A percentile compares a stretch with the other conserved stretches of the same genome.
phyloP scores from a whole-genome alignment of 2,329 filamentous ascomycete genomes.

The Neofusicoccum parvum region DNA sequence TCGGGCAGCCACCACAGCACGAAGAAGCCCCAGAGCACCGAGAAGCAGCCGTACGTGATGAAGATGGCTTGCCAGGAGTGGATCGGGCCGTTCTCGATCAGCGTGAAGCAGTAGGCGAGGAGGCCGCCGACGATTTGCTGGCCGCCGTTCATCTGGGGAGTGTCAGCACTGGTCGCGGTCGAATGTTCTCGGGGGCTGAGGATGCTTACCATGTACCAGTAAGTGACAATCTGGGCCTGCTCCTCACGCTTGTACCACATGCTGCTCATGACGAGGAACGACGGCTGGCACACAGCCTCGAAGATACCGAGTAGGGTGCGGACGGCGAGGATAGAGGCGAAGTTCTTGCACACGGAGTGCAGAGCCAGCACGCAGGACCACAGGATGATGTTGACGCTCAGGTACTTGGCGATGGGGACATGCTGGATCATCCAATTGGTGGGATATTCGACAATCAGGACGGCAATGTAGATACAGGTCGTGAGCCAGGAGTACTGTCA shows the following conservation, averaged over 20 bases:
- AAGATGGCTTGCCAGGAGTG: conserved; percentile 57
- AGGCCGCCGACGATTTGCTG: conserved; percentile 70
- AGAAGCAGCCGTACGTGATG: conserved; percentile 45
- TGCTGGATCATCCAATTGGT: conserved; percentile 67
- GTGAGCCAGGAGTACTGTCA: conserved; percentile 59
- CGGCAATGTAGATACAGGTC: conserved; percentile 56
- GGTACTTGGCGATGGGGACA: conserved; percentile 60
- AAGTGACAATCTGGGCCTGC: conserved; percentile 59
- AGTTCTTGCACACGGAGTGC: conserved; percentile 19
- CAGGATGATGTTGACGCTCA: conserved; percentile 55
- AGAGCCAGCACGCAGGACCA: conserved; percentile 44
- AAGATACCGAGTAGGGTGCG: conserved; percentile 54
- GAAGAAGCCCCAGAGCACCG: conserved; percentile 53
- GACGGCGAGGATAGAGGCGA: conserved; percentile 48
- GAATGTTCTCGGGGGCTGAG: conserved; percentile 41
- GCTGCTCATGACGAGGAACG: conserved; percentile 53
- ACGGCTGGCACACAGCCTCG: conserved; percentile 68
- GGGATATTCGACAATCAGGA: conserved; percentile 64
- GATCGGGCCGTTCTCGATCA: conserved; percentile 49
- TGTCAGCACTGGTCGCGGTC: not conserved
- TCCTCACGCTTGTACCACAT: conserved; percentile 66
- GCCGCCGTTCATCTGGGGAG: conserved; percentile 67
- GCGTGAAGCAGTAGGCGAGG: conserved; percentile 63
- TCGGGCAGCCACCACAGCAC: conserved; percentile 64
- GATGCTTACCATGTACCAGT: conserved; percentile 55